Evolutionary conservation across 306 rosid species (phyloP).

Genomic region (Rubus idaeus): DNA sequence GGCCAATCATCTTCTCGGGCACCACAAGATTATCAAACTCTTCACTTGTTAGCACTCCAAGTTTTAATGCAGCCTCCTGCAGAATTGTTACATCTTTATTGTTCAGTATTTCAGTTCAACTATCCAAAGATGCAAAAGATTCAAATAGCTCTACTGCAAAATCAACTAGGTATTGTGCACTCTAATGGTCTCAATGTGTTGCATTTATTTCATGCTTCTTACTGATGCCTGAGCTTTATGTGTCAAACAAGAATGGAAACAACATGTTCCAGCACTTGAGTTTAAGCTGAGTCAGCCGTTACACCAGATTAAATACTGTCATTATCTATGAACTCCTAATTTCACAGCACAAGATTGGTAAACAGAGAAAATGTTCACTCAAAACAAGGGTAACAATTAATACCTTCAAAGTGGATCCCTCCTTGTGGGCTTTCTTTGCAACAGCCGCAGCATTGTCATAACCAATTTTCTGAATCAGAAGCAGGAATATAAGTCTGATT

Average conservation of each 20-base stretch:
- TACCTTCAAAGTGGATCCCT: slow-evolving; percentile 90
- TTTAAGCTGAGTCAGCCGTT: neutral
- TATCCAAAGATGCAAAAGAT: neutral
- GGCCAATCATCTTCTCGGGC: slow-evolving; percentile 98
- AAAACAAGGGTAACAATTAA: slow-evolving; percentile 24
- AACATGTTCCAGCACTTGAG: neutral
- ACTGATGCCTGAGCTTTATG: neutral
- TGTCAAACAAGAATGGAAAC: neutral
- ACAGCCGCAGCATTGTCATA: slow-evolving; percentile 97
- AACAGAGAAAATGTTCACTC: neutral
- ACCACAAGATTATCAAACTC: slow-evolving; percentile 91
- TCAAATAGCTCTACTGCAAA: slow-evolving; percentile 1
- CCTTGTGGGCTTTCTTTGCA: slow-evolving; percentile 98
- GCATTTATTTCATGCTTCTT: slow-evolving; percentile 4
- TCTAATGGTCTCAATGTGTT: slow-evolving; percentile 16
- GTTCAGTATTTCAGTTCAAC: slow-evolving; percentile 13
- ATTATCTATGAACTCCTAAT: neutral
- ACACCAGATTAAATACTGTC: neutral
- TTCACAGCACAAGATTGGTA: neutral
- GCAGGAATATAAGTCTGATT: slow-evolving; percentile 19
- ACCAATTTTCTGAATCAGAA: slow-evolving; percentile 81
- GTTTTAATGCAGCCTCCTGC: slow-evolving; percentile 95
- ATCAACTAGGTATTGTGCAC: slow-evolving; percentile 15
- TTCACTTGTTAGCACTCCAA: slow-evolving; percentile 72
- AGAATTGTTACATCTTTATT: slow-evolving; percentile 20